Evolutionary conservation across 306 rosid genomes (phyloP).

Genomic region (Cercis canadensis): DNA sequence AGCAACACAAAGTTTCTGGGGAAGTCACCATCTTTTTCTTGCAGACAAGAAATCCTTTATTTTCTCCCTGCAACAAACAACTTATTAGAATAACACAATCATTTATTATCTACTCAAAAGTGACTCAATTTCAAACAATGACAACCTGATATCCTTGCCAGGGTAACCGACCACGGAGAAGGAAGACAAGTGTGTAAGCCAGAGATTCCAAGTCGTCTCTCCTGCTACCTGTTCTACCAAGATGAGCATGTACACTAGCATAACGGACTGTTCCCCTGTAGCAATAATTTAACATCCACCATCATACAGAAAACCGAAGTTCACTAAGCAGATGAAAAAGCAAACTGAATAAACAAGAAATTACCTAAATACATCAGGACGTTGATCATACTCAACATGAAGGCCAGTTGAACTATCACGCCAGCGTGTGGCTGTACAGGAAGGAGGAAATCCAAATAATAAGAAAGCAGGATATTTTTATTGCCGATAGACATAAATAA

Average conservation of each 20-base stretch:
- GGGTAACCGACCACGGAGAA: constrained; percentile 91
- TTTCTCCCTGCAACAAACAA: constrained; percentile 74
- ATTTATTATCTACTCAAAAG: constrained; percentile 7
- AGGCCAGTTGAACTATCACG: constrained; percentile 71
- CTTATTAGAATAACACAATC: constrained; percentile 21
- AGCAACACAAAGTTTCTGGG: constrained; percentile 78
- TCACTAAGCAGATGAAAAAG: constrained; percentile 1
- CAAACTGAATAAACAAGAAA: constrained; percentile 15
- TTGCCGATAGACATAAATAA: constrained; percentile 3
- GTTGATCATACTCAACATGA: constrained; percentile 96
- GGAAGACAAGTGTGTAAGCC: constrained; percentile 89
- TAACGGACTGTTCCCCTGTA: constrained; percentile 94
- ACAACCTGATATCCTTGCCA: constrained; percentile 98
- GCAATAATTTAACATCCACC: constrained; percentile 23
- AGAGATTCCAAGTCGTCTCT: constrained; percentile 97
- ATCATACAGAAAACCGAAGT: constrained; percentile 26
- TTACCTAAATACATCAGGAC: constrained; percentile 95
- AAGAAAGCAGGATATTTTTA: constrained; percentile 19
- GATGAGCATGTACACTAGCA: constrained; percentile 96
- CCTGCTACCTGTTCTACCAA: constrained; percentile 94
- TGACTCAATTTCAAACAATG: constrained; percentile 25
- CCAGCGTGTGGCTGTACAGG: constrained; percentile 81
- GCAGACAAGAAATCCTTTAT: constrained; percentile 93
- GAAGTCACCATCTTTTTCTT: constrained; percentile 96
- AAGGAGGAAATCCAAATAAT: constrained; percentile 15